A percentile compares a stretch with the other conserved stretches of the same genome.
phyloP scores from a whole-genome alignment of 306 rosid genomes.

The Medicago arabica region DNA sequence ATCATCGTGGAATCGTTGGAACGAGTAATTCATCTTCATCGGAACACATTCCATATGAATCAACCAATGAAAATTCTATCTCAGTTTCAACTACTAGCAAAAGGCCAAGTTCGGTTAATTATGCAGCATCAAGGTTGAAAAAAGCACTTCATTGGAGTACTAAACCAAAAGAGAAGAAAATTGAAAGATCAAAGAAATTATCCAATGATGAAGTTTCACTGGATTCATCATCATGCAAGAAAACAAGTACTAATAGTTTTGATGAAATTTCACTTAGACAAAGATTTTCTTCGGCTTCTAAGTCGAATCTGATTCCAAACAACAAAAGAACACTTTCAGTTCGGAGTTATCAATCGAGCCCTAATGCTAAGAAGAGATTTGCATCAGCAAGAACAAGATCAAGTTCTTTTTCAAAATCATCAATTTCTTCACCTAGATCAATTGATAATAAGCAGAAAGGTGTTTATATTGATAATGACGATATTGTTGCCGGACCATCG shows the following conservation, averaged over 20 bases:
- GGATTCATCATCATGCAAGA: slow-evolving; percentile 54
- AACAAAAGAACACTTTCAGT: slow-evolving; percentile 89
- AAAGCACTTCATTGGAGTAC: slow-evolving; percentile 72
- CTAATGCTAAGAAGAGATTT: slow-evolving; percentile 90
- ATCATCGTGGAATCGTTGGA: slow-evolving; percentile 49
- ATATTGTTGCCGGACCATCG: slow-evolving; percentile 69
- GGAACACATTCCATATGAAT: slow-evolving; percentile 51
- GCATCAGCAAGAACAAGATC: slow-evolving; percentile 87
- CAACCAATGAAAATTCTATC: slow-evolving; percentile 23
- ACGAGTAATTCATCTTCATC: slow-evolving; percentile 58
- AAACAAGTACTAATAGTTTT: slow-evolving; percentile 49
- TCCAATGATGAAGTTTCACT: slow-evolving; percentile 49
- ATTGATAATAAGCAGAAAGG: slow-evolving; percentile 77
- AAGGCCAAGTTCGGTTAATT: slow-evolving; percentile 71
- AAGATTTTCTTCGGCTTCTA: slow-evolving; percentile 65
- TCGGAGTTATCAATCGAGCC: slow-evolving; percentile 89
- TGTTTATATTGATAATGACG: slow-evolving; percentile 55
- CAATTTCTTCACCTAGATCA: slow-evolving; percentile 79
- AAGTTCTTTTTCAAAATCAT: slow-evolving; percentile 85
- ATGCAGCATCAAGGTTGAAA: slow-evolving; percentile 70
- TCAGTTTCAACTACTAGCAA: slow-evolving; percentile 23
- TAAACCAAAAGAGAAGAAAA: slow-evolving; percentile 58
- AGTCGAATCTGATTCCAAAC: slow-evolving; percentile 63
- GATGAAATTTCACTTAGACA: slow-evolving; percentile 78
- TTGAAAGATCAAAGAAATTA: slow-evolving; percentile 49